These are phyloP conservation scores for Decorospora gaudefroyi DNA, from an alignment of 2,329 filamentous ascomycete species.

Conservation along the genomic window DNA sequence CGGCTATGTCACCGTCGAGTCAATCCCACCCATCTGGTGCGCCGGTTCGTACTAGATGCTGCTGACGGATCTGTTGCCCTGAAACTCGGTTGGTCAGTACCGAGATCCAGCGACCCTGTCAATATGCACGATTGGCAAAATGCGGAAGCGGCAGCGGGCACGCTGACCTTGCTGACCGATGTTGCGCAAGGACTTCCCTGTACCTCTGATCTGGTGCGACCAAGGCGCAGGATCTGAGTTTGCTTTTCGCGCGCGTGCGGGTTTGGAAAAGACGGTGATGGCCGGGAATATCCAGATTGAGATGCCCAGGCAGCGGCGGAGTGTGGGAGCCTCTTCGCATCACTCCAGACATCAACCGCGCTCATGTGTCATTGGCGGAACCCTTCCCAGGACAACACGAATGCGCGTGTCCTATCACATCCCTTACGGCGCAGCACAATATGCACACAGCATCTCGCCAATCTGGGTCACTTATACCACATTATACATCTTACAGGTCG, in stretches of 20 bases:
- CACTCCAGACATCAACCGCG: not conserved
- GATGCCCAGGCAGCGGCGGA: no score
- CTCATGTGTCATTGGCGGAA: no score
- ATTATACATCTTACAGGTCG: not conserved
- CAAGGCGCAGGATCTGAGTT: no score
- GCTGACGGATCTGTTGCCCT: conserved; percentile 4
- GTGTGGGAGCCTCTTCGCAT: conserved; percentile 5
- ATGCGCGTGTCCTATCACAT: conserved; percentile 4
- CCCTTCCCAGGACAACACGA: no score
- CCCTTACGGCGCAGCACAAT: conserved; percentile 1
- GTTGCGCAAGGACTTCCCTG: not conserved
- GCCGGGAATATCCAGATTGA: no score
- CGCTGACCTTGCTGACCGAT: conserved; percentile 17
- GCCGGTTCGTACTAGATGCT: not conserved
- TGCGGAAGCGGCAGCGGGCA: conserved; percentile 17
- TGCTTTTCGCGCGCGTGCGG: no score
- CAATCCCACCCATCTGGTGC: conserved; percentile 4
- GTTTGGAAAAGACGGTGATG: no score
- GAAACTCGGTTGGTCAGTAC: conserved; percentile 15
- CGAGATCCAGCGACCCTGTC: conserved; percentile 16
- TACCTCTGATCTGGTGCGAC: conserved; percentile 9
- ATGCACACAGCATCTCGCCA: conserved; percentile 13
- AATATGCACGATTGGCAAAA: conserved; percentile 14
- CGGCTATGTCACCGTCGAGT: conserved; percentile 9
- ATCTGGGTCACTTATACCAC: conserved; percentile 4